phyloP scores from a whole-genome alignment of 345 rosid genomes.

The Linum usitatissimum region DNA sequence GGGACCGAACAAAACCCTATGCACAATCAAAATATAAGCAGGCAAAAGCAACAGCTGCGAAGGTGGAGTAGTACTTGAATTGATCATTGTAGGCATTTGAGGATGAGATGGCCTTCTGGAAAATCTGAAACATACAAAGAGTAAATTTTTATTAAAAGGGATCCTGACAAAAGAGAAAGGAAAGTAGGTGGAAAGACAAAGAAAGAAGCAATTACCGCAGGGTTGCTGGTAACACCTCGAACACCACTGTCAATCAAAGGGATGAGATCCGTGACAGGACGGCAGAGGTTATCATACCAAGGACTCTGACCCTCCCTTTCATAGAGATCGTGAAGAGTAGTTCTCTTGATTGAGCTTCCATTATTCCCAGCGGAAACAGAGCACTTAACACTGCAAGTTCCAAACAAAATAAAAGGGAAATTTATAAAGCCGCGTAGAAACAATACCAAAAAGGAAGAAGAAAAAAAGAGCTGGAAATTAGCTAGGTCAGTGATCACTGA shows the following conservation, averaged over 20 bases:
- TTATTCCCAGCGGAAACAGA: conserved; percentile 54
- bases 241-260: conserved; percentile 82
- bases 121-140: conserved; percentile 50
- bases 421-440: background rate
- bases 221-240: conserved; percentile 99
- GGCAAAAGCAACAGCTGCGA: background rate
- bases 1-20: background rate
- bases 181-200: background rate
- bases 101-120: conserved; percentile 95
- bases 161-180: background rate
- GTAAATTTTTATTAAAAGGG: background rate
- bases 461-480: background rate
- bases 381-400: conserved; percentile 50
- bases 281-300: conserved; percentile 97
- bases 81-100: conserved; percentile 95
- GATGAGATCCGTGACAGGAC: conserved; percentile 86
- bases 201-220: conserved; percentile 50
- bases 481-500: background rate
- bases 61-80: conserved; percentile 47
- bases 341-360: conserved; percentile 45
- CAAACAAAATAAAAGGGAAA: background rate
- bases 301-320: conserved; percentile 95
- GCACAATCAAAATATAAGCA: no score
- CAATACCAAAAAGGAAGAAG: background rate
- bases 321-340: conserved; percentile 83